Base-by-base conservation (phyloP, 83 land plant species). In the Thuja plicata region DNA sequence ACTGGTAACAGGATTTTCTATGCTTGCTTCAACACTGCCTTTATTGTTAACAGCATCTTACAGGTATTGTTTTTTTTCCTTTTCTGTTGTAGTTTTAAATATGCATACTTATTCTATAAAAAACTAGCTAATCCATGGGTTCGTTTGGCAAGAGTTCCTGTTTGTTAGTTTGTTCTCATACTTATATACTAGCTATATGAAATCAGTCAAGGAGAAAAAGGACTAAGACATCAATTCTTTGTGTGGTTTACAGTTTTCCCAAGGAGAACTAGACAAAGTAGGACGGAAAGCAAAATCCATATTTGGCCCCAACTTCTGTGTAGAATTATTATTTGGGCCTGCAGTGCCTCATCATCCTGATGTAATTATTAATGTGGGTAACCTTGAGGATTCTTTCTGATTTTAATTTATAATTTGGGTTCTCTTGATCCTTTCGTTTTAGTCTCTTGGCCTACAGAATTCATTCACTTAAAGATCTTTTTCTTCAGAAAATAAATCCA, bases 261-360 rank as follows among this genome's bases (percentile, higher is more conserved):
- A 46, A 83, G 54, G 85, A 83, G 85, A 83, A 30, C 85, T 83
- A n/a, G 85, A 83, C 85, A 83, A 83, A 83, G 85, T 83, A 43
- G 85, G 85, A 2, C 50, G 85, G 85, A 83, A 83, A 45, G 85
- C 85, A 46, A 83, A 45, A 83, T 83, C 85, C 13, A 83, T 83
- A 12, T 46, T 83, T 45, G 85, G 85, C 13, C 54, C 85, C 0
- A 83, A 24, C 35, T 83, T 83, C 48, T 83, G 85, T 30, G 55
- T 83, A 30, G 85, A 83, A 46, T 83, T 83, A 50, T 46, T 83
- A 83, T 83, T 83, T 83, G 85, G 85, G 54, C 55, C 85, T 46
- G 48, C 85, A 13, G 54, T 27, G 85, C 85, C 85, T 83, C 85
- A 83, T 46, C 48, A 46, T 83, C 85, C 85, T n/a, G 85, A 83